These are phyloP conservation scores for Senna siamea DNA, from an alignment of 306 rosid species.

Conservation along the genomic window DNA sequence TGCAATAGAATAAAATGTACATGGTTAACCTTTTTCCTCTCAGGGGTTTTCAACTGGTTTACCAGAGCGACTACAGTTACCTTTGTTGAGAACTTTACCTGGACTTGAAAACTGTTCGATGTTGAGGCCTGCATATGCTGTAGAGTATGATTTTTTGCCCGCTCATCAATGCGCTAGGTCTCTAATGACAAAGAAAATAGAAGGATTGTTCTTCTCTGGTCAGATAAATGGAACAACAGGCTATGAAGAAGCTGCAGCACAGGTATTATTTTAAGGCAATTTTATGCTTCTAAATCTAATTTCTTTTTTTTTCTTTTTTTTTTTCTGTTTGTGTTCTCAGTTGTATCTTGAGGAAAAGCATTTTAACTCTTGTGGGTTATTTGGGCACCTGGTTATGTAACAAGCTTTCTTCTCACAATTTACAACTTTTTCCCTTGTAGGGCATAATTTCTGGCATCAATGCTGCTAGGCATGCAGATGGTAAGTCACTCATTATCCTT, in stretches of 20 bases:
- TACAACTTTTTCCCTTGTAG: slow-evolving; percentile 44
- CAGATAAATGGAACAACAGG: slow-evolving; percentile 99
- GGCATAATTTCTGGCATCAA: slow-evolving; percentile 94
- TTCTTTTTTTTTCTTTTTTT: too few species aligned
- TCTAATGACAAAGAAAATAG: slow-evolving; percentile 93
- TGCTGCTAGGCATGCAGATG: slow-evolving; percentile 89
- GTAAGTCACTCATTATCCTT: slow-evolving; percentile 80
- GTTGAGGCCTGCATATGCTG: slow-evolving; percentile 99
- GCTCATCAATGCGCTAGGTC: slow-evolving; percentile 90
- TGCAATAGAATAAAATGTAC: slow-evolving; percentile 16
- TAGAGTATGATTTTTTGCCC: slow-evolving; percentile 93
- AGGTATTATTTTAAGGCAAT: slow-evolving; percentile 54
- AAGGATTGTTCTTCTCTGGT: slow-evolving; percentile 96
- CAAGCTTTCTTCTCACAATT: slow-evolving; percentile 27
- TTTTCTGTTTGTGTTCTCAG: not conserved
- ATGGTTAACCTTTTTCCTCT: slow-evolving; percentile 32
- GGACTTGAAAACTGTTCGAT: slow-evolving; percentile 97
- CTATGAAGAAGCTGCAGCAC: slow-evolving; percentile 98
- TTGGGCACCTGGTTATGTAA: slow-evolving; percentile 20
- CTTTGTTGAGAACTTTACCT: slow-evolving; percentile 94
- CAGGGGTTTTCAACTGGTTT: slow-evolving; percentile 98
- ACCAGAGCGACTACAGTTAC: slow-evolving; percentile 92
- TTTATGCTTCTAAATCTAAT: slow-evolving; percentile 25
- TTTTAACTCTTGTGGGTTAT: slow-evolving; percentile 27
- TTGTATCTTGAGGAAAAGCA: not conserved